Percentiles rank a stretch among this genome's conserved stretches.
phyloP scores from a whole-genome alignment of 805 yeast species.

The Nakazawaea wickerhamii region DNA sequence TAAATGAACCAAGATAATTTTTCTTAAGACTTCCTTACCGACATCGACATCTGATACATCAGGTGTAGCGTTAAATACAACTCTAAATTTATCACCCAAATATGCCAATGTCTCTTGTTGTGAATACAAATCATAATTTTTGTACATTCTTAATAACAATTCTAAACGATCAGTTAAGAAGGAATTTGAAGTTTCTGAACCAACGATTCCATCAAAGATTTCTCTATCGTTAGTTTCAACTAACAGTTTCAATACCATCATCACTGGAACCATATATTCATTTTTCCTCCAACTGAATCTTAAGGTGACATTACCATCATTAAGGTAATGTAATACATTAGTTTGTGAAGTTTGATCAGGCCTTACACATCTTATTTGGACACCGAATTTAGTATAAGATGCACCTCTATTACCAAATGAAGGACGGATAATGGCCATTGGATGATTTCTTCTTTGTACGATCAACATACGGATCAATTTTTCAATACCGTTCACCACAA shows the following conservation, averaged over 20 bases:
- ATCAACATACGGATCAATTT: constrained; percentile 94
- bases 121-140: constrained; percentile 70
- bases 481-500: constrained; percentile 94
- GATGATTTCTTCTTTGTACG: constrained; percentile 96
- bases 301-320: constrained; percentile 94
- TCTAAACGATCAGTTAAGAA: constrained; percentile 98
- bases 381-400: constrained; percentile 81
- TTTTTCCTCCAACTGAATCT: constrained; percentile 96
- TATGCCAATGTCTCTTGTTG: constrained; percentile 89
- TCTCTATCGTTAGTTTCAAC: constrained; percentile 90
- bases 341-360: constrained; percentile 98
- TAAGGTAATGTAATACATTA: constrained; percentile 91
- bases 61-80: constrained; percentile 84
- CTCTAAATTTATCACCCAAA: constrained; percentile 92
- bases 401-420: constrained; percentile 94
- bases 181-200: constrained; percentile 79
- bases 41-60: constrained; percentile 87
- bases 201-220: constrained; percentile 93
- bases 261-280: constrained; percentile 89
- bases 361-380: constrained; percentile 89
- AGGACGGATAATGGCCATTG: constrained; percentile 96
- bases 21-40: constrained; percentile 74
- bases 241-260: constrained; percentile 87
- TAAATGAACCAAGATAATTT: constrained; percentile 88
- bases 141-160: constrained; percentile 82